These are phyloP conservation scores for Ophiostoma tasmaniense DNA, from an alignment of 2,329 filamentous ascomycete species.

Conservation along the genomic window DNA sequence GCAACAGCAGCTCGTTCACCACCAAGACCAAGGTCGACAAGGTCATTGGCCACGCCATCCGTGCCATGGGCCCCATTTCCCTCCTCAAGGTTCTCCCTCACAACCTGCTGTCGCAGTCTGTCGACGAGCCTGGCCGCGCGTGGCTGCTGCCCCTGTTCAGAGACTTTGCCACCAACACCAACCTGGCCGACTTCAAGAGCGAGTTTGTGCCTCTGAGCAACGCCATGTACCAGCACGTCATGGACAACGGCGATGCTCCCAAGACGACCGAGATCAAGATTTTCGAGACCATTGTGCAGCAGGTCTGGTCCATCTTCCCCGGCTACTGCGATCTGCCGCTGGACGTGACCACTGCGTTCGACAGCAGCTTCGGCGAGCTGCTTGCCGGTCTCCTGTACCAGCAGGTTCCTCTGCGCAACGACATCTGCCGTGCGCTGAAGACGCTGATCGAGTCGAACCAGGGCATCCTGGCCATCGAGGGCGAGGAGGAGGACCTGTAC, in stretches of 20 bases:
- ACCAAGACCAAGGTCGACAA: conserved; percentile 93
- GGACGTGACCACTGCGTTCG: conserved; percentile 67
- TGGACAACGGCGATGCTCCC: conserved; percentile 71
- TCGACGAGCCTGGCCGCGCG: conserved; percentile 74
- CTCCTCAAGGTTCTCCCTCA: conserved; percentile 76
- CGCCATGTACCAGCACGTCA: conserved; percentile 76
- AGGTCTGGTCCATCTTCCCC: conserved; percentile 88
- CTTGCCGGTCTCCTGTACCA: conserved; percentile 87
- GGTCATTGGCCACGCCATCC: conserved; percentile 78
- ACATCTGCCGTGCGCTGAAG: conserved; percentile 80
- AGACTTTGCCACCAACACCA: conserved; percentile 83
- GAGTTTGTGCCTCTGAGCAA: conserved; percentile 88
- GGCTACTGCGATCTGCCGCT: conserved; percentile 91
- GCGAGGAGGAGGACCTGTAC: conserved; percentile 62
- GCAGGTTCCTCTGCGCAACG: conserved; percentile 76
- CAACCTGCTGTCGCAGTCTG: conserved; percentile 70
- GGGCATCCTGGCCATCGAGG: conserved; percentile 59
- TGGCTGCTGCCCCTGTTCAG: conserved; percentile 92
- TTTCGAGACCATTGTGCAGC: conserved; percentile 90
- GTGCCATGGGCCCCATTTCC: conserved; percentile 80
- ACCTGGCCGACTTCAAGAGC: conserved; percentile 71
- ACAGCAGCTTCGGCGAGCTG: conserved; percentile 82
- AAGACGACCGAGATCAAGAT: conserved; percentile 98
- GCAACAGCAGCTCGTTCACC: conserved; percentile 77
- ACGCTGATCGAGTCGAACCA: conserved; percentile 88